Evolutionary conservation across 768 basidiomycete species (phyloP), one percentile per base, ranked within the genome.

Genomic region (Boletus tomentosulus): DNA sequence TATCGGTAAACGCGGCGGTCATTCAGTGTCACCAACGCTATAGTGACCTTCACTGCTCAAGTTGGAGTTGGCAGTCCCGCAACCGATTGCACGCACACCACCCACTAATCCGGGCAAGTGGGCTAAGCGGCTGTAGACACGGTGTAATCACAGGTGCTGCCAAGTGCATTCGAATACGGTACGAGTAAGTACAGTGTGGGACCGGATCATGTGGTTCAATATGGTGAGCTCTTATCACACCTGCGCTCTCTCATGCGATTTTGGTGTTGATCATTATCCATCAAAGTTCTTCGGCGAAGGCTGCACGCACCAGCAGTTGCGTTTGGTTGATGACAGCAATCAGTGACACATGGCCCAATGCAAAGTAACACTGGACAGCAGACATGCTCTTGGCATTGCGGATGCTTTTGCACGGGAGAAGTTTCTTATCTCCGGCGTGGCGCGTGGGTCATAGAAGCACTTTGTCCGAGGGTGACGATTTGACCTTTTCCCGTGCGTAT

Each of bases 1-100:
- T 8, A 22, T n/a, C 7, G 16, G 6, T 7, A 51, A 42, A 44
- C 42, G 50, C 31, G 13, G 11, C 42, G 22, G 15, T 19, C 50
- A 12, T 28, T 35, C 9, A n/a, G 41, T 24, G 5, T 38, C 11
- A 43, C 62, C 8, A 70, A 69, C 43, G 47, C 50, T 12, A 59
- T 45, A 16, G 61, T 68, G 2, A 46, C 55, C n/a, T 72, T 72
- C 48, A 66, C 65, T 9, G 65, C 63, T 2, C 41, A 68, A 57
- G 58, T 66, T 41, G 57, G 56, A 27, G 31, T 66, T 13, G 65
- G 65, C 19, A 57, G 38, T 46, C 65, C 65, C 2, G 31, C 62
- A 10, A 66, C 65, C n/a, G 46, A 61, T 34, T 66, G 69, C 70
- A 33, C 41, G 66, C 53, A 6, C 16, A 28, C n/a, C 31, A 22